Conservation (phyloP, 306 rosid species). For the Bauhinia variegata region DNA sequence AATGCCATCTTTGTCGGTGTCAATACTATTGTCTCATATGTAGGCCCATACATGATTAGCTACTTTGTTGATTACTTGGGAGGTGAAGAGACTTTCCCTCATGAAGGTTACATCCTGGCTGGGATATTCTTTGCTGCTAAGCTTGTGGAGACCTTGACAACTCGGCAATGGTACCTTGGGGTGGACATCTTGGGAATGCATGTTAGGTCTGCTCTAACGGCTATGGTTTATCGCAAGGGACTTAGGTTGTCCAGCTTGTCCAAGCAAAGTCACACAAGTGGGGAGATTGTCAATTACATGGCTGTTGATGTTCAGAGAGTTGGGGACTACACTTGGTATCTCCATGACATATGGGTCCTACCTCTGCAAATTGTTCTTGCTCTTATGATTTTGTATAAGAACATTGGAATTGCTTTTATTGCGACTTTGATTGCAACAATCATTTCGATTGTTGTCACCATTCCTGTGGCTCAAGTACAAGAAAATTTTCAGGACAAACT, state of each 20-base stretch:
- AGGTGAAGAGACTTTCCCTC: conserved; percentile 66
- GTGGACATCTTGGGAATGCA: conserved; percentile 94
- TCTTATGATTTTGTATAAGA: conserved; percentile 80
- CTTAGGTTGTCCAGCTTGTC: conserved; percentile 82
- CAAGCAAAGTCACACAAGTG: conserved; percentile 84
- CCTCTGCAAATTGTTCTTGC: conserved; percentile 85
- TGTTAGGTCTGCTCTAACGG: conserved; percentile 85
- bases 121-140: conserved; percentile 75
- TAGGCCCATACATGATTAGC: conserved; percentile 92
- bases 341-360: conserved; percentile 93
- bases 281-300: conserved; percentile 91
- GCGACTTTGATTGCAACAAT: conserved; percentile 84
- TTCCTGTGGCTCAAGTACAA: conserved; percentile 80
- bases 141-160: conserved; percentile 84
- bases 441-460: conserved; percentile 71
- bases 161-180: conserved; percentile 89
- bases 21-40: conserved; percentile 90
- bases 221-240: conserved; percentile 81
- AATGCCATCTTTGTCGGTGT: conserved; percentile 94
- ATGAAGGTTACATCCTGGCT: conserved; percentile 77
- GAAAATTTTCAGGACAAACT: conserved; percentile 80
- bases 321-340: conserved; percentile 91
- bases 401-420: conserved; percentile 77
- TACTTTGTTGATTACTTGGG: conserved; percentile 86
- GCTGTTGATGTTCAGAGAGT: conserved; percentile 90